These are phyloP conservation scores for Trichosporon sp. DNA, from an alignment of 1,284 basidiomycete species.

Conservation along the genomic window DNA sequence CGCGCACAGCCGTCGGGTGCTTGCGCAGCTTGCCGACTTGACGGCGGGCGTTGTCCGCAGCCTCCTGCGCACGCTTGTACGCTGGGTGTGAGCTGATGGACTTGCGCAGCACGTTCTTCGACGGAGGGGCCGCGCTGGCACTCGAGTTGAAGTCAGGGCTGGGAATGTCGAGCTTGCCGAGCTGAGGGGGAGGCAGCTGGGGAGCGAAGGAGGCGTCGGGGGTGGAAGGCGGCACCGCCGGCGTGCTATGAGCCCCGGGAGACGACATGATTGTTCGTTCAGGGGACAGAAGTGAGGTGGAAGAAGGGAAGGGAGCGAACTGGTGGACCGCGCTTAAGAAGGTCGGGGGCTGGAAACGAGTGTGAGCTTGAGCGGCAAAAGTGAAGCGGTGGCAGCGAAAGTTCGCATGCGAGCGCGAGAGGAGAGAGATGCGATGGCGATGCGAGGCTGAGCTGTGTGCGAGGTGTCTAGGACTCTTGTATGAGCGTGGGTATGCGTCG, in stretches of 20 bases:
- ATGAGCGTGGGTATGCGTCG: not conserved
- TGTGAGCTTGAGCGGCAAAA: slow-evolving; percentile 15
- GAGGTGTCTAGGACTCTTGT: slow-evolving; percentile 2
- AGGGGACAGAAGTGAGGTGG: not conserved
- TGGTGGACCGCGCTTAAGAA: slow-evolving; percentile 6
- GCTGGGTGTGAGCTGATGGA: slow-evolving; percentile 3
- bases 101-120: slow-evolving; percentile 10
- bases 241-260: not conserved
- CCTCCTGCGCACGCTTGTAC: slow-evolving; percentile 18
- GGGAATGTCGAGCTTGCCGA: not conserved
- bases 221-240: slow-evolving; percentile 11
- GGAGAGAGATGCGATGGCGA: not conserved
- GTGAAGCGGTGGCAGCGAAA: not conserved
- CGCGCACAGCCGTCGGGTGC: slow-evolving; percentile 27
- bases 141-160: not conserved
- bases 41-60: not conserved
- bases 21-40: not conserved
- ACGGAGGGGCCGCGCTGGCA: not conserved
- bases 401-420: not conserved
- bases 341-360: not conserved
- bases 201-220: not conserved
- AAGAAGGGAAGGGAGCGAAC: slow-evolving; percentile 8
- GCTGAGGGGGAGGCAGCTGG: not conserved
- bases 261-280: not conserved
- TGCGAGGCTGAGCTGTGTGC: not conserved